A percentile compares a stretch with the other conserved stretches of the same genome.
Conservation (phyloP, 2,329 filamentous ascomycete species). For the Botrytis squamosa region DNA sequence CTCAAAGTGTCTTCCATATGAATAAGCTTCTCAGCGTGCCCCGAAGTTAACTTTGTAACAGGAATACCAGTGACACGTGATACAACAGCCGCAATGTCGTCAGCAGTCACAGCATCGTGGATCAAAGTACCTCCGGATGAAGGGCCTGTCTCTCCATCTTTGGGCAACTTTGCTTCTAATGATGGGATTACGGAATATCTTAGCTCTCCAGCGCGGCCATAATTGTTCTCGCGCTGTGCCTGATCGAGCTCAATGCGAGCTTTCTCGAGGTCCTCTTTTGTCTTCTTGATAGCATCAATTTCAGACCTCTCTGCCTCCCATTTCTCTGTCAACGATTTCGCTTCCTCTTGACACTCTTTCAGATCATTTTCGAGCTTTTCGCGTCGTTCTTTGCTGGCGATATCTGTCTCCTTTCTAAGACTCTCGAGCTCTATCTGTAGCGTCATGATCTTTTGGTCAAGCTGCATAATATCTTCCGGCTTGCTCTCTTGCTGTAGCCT, state of each 20-base stretch:
- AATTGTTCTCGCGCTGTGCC: constrained; percentile 80
- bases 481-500: constrained; percentile 95
- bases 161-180: constrained; percentile 75
- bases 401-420: constrained; percentile 87
- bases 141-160: constrained; percentile 56
- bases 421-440: constrained; percentile 97
- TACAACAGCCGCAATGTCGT: constrained; percentile 92
- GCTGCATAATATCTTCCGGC: constrained; percentile 86
- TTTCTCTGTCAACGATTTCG: constrained; percentile 68
- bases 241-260: constrained; percentile 82
- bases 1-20: constrained; percentile 91
- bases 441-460: constrained; percentile 95
- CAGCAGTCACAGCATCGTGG: constrained; percentile 91
- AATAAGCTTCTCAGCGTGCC: constrained; percentile 91
- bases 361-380: constrained; percentile 80
- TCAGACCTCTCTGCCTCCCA: constrained; percentile 91
- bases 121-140: constrained; percentile 57
- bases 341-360: constrained; percentile 74
- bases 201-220: constrained; percentile 85
- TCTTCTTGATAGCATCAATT: constrained; percentile 81
- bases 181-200: constrained; percentile 83
- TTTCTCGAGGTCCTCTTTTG: constrained; percentile 84
- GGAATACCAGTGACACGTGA: constrained; percentile 81
- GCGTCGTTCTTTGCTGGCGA: constrained; percentile 81
- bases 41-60: constrained; percentile 85